A percentile compares a stretch with the other conserved stretches of the same genome.
Evolutionary conservation across 345 rosid species (phyloP).

Genomic region (Erysimum cheiranthoides): DNA sequence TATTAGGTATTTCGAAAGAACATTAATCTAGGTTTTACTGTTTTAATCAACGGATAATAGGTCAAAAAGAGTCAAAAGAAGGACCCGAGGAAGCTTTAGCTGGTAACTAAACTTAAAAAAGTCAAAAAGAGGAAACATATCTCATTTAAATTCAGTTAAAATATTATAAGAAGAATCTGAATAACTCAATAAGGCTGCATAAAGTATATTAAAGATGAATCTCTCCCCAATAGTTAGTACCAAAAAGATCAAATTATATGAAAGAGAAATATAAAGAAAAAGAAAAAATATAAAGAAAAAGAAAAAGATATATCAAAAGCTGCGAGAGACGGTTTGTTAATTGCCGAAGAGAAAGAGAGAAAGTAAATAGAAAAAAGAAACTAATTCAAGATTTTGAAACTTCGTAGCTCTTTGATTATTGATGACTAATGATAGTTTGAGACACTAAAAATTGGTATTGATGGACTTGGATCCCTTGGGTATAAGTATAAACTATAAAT

Average conservation of each 20-base stretch:
- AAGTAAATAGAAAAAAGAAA: constrained; percentile 6
- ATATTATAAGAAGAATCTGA: constrained; percentile 4
- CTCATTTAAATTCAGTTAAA: neutral
- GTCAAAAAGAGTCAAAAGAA: constrained; percentile 15
- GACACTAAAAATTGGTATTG: neutral
- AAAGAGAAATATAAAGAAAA: neutral
- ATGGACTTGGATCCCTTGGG: constrained; percentile 7
- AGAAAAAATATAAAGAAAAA: neutral
- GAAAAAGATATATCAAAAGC: neutral
- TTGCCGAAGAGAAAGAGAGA: constrained; percentile 30
- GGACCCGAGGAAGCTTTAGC: neutral
- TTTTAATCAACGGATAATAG: constrained; percentile 19
- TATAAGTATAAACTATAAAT: constrained; percentile 19
- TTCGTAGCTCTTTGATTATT: neutral
- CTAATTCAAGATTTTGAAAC: constrained; percentile 5
- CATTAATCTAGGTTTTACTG: constrained; percentile 10
- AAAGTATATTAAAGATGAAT: constrained; percentile 38
- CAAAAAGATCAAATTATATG: constrained; percentile 11
- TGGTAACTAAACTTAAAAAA: constrained; percentile 2
- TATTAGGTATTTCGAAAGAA: constrained; percentile 26
- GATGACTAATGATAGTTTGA: neutral
- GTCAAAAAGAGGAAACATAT: constrained; percentile 5
- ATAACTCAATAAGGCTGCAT: constrained; percentile 38
- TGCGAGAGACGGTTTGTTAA: constrained; percentile 24
- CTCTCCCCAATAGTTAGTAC: constrained; percentile 21